Evolutionary conservation across 2,329 filamentous ascomycete genomes (phyloP), one percentile per base, ranked within the genome.

Genomic region (Chaetomiaceae sp.): DNA sequence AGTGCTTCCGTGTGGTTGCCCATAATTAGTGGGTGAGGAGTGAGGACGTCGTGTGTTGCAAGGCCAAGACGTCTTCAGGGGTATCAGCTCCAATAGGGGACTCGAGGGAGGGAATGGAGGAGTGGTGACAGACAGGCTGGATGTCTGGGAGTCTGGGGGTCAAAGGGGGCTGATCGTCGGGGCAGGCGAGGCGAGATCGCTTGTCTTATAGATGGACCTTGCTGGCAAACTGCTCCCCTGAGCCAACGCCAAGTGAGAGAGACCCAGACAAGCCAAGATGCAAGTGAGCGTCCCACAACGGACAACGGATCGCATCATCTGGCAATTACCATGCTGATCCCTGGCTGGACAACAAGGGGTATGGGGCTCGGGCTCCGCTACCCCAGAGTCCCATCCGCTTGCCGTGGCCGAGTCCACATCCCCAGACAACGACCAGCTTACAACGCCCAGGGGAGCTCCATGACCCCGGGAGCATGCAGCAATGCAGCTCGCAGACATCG

Each of bases 301-400:
- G 49, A 36, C 33, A 23, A 36, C 37, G 47, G 22, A 42, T 48
- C 38, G 39, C 47, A 56, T 53, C 50, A 47, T 52, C 47, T 53
- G 56, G 55, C 43, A 59, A 57, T 55, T 50, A 44, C 54, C 54
- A 57, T 61, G 57, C 47, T 54, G 45, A 56, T 58, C 58, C 22
- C 42, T 47, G 49, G 50, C 46, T 46, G 25, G 38, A 40, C 47
- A 47, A 37, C 36, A 33, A 12, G 47, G 29, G 15, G 27, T 23
- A 31, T 20, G 36, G 37, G 37, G 20, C 25, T 11, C 14, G 37
- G 46, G 45, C 38, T 47, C 42, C 47, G 51, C 47, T 54, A 22
- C 46, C 46, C 40, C 23, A 40, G 11, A 12, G n/a, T 11, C 40
- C 20, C 22, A 29, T 19, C 34, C 27, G 14, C 27, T 27, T 27